These are phyloP conservation scores for Spongispora temasekensis DNA, from an alignment of 1,284 basidiomycete genomes.

Conservation along the genomic window DNA sequence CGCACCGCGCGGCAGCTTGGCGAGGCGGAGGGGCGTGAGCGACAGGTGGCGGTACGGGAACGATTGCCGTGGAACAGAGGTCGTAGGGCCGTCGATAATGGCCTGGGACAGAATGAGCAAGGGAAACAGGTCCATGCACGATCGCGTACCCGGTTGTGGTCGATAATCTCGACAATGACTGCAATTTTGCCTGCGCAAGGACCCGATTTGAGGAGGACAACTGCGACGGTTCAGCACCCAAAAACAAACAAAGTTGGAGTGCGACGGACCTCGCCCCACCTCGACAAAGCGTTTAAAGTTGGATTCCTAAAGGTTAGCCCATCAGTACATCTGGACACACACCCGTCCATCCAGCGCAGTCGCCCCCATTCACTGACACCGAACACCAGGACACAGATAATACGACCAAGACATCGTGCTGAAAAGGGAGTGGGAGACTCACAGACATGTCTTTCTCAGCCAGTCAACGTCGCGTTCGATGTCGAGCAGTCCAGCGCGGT, in stretches of 20 bases:
- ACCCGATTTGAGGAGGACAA: constrained; percentile 94
- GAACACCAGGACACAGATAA: background rate
- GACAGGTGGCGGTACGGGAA: constrained; percentile 92
- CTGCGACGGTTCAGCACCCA: constrained; percentile 39
- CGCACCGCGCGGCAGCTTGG: constrained; percentile 86
- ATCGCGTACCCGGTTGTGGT: constrained; percentile 88
- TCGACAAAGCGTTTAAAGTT: constrained; percentile 98
- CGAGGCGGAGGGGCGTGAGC: constrained; percentile 86
- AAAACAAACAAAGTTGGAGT: background rate
- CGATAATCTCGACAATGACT: constrained; percentile 96
- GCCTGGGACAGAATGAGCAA: constrained; percentile 55
- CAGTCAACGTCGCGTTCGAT: constrained; percentile 7
- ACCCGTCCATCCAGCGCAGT: constrained; percentile 16
- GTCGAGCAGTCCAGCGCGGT: background rate
- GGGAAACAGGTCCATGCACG: background rate
- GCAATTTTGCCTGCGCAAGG: constrained; percentile 89
- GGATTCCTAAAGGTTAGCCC: constrained; percentile 55
- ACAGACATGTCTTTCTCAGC: constrained; percentile 21
- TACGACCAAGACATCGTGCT: too few relatives aligned
- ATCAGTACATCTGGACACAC: constrained; percentile 18
- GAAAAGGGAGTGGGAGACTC: constrained; percentile 9
- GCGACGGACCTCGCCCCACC: constrained; percentile 82
- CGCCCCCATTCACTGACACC: background rate
- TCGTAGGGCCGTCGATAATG: constrained; percentile 92
- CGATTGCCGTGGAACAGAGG: constrained; percentile 89